Evolutionary conservation across 2,329 filamentous ascomycete genomes (phyloP).

Genomic region (Dothideomycetes sp.): DNA sequence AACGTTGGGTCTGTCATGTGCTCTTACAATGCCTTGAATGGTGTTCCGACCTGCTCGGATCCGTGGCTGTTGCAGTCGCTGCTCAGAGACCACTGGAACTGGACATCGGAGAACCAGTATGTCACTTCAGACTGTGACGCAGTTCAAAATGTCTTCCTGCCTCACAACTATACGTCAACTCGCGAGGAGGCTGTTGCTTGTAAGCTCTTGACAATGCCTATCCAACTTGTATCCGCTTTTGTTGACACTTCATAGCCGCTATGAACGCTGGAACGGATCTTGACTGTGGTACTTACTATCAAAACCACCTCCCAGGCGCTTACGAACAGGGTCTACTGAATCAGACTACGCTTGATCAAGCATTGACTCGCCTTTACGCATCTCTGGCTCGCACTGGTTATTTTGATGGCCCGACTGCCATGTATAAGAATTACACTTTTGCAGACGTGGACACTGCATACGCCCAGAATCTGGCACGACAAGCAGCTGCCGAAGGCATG

Average conservation of each 20-base stretch:
- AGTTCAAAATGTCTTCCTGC: conserved; percentile 46
- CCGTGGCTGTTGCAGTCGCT: conserved; percentile 52
- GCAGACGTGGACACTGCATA: conserved; percentile 44
- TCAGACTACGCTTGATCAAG: conserved; percentile 35
- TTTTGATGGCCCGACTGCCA: conserved; percentile 39
- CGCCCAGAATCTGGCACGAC: conserved; percentile 44
- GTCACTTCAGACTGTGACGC: conserved; percentile 57
- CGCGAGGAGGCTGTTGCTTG: conserved; percentile 34
- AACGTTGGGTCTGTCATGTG: conserved; percentile 42
- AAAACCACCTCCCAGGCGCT: conserved; percentile 32
- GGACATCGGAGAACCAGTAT: conserved; percentile 49
- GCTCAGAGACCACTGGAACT: conserved; percentile 55
- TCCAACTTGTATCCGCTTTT: neutral
- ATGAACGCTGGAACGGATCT: conserved; percentile 43
- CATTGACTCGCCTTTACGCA: conserved; percentile 42
- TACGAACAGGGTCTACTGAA: conserved; percentile 32
- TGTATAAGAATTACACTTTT: conserved; percentile 44
- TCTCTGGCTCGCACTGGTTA: conserved; percentile 46
- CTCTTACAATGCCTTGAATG: conserved; percentile 54
- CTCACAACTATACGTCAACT: conserved; percentile 32
- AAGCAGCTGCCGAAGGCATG: conserved; percentile 38
- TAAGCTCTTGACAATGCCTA: neutral
- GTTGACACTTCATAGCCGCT: conserved; percentile 23
- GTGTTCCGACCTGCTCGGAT: conserved; percentile 53
- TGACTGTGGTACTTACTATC: conserved; percentile 41